Evolutionary conservation across 2,329 filamentous ascomycete species (phyloP).

Genomic region (Fusarium temperatum): DNA sequence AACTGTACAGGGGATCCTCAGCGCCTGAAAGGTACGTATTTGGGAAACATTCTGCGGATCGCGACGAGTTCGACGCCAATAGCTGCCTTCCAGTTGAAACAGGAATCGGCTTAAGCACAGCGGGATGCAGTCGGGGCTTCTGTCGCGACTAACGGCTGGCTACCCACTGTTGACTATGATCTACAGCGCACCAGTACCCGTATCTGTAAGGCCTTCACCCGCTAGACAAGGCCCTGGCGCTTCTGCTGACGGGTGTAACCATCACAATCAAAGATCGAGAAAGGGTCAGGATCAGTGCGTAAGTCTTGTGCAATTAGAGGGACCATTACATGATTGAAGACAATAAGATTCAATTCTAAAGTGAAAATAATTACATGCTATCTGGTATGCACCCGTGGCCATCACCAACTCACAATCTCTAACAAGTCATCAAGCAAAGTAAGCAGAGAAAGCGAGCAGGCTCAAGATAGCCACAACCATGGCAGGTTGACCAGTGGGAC

Average conservation of each 20-base stretch:
- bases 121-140: too few relatives aligned
- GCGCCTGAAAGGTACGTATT: not conserved
- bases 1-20: not conserved
- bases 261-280: not conserved
- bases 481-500: not conserved
- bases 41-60: not conserved
- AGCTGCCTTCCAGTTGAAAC: not conserved
- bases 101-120: not conserved
- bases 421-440: not conserved
- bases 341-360: fast-evolving
- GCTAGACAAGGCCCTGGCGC: not conserved
- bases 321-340: fast-evolving
- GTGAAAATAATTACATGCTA: not conserved
- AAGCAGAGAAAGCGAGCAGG: not conserved
- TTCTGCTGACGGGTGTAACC: fast-evolving
- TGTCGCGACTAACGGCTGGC: not conserved
- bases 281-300: fast-evolving
- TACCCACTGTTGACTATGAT: not conserved
- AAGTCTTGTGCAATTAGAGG: not conserved
- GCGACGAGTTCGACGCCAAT: not conserved
- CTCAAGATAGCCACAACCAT: not conserved
- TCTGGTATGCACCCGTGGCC: not conserved
- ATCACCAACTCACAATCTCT: not conserved
- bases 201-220: not conserved
- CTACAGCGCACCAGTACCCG: not conserved